Base-by-base conservation (phyloP, 202 grass and related monocot species). In the Elaeis oleifera region DNA sequence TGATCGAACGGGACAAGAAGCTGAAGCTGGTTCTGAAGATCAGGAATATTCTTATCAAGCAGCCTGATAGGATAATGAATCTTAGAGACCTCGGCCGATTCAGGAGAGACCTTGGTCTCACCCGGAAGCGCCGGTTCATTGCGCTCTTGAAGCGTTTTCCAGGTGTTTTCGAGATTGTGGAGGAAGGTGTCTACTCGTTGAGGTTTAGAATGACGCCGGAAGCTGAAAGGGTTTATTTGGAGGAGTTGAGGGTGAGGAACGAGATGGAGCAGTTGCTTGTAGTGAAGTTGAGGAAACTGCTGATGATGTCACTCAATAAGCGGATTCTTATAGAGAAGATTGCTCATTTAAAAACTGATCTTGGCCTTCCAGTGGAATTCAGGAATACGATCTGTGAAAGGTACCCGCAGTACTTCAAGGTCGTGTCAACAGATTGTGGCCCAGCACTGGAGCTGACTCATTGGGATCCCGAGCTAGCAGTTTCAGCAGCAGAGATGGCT, bases 1-100 rank as follows among this genome's bases (percentile, higher is more conserved):
- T 97, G 15, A 89, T 97, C 67, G 84, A 97, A 71, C 75, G 81
- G 19, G 92, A 97, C 77, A 97, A 97, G 88, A 97, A 86, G 74
- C 78, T 97, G 6, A 97, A 97, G 74, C 77, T 97, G 20, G 82
- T 92, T 17, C 74, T 97, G 70, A 92, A 89, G 82, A 90, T 97
- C 44, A 85, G 85, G 68, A 84, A 85, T 62, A 89, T 97, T 60
- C 84, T 97, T 44, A 82, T 92, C 48, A 66, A 71, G 71, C 69
- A 83, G 64, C 82, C 82, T 3, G 82, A 97, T 78, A 66, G 84
- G 36, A 79, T 92, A 70, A 97, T 97, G 92, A 89, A 77, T 74
- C 81, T 97, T 14, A 64, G 82, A 4, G 84, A 97, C 68, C 86
- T 97, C 20, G 92, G 92, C 54, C 85, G 85, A 26, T 97, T 90